Evolutionary conservation across 2,329 filamentous ascomycete species (phyloP), one percentile per base, ranked within the genome.

Genomic region (Trematosphaeria pertusa): DNA sequence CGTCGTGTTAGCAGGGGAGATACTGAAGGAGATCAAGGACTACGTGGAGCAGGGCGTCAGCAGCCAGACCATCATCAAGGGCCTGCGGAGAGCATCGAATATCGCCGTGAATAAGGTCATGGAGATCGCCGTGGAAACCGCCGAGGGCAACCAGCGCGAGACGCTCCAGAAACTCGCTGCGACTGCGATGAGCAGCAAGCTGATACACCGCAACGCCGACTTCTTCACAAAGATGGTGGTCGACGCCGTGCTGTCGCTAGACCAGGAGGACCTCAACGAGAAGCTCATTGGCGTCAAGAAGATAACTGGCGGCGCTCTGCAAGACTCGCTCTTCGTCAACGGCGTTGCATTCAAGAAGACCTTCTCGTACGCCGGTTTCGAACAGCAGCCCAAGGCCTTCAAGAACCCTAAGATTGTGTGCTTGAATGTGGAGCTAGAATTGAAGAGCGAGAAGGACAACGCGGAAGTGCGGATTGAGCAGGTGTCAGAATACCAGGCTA

Each of bases 341-440:
- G 94, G 94, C 69, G 94, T 99, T 53, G 93, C 94, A 26, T 99
- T 99, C 82, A 97, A 97, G 81, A 99, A 99, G 85, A 99, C 94
- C 4, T 99, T 99, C 75, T 92, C 93, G 40, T 99, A 99, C 71
- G 94, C 94, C 62, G 94, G 94, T 70, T 99, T 99, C 77, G 94
- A 99, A 78, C 94, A 99, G 78, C 94, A 99, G 78, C 94, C 94
- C 59, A 99, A 99, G 78, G 87, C 84, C 6, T 97, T 99, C 81
- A 86, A 83, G 70, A 85, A 96, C 75, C 94, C 94, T 52, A 96
- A 95, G 81, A 96, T 99, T 61, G 89, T 97, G 52, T 97, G 93
- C 76, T 78, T 99, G 62, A 99, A 97, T 73, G 94, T 99, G 62
- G 94, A 99, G 77, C 82, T 99, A 52, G 94, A 99, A 78, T 81